Conservation (phyloP, 805 yeast genomes). For the Barnettozyma vustinii region DNA sequence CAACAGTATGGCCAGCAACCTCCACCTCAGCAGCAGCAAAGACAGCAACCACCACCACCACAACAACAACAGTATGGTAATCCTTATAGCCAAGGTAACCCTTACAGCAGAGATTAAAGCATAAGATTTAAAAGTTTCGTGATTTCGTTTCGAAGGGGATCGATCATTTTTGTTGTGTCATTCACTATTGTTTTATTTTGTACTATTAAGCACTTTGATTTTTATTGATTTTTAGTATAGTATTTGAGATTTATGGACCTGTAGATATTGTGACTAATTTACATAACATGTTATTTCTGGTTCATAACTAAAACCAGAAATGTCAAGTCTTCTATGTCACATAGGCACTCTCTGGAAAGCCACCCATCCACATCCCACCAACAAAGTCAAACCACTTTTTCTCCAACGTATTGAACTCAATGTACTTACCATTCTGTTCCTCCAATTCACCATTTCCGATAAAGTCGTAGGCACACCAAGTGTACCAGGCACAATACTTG, state of each 20-base stretch:
- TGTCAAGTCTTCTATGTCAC: not conserved
- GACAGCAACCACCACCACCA: conserved; percentile 3
- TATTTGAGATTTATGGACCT: not conserved
- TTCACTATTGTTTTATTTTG: not conserved
- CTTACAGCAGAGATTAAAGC: conserved; percentile 3
- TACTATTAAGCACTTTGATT: not conserved
- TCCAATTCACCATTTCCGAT: conserved; percentile 30
- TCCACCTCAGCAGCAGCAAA: not conserved
- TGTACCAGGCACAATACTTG: conserved; percentile 34
- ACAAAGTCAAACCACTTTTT: conserved; percentile 20
- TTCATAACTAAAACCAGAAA: no score
- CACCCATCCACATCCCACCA: conserved; percentile 25
- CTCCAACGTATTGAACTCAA: conserved; percentile 12
- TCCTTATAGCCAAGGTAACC: conserved; percentile 10
- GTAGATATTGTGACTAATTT: not conserved
- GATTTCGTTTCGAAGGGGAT: not conserved
- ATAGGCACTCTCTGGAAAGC: conserved; percentile 4
- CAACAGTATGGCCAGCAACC: conserved; percentile 2
- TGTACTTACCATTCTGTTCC: conserved; percentile 11
- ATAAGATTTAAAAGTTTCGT: not conserved
- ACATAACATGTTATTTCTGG: no score
- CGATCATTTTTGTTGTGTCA: not conserved
- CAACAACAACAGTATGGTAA: conserved; percentile 2
- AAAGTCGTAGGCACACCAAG: conserved; percentile 42
- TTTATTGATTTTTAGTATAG: not conserved